Base-by-base conservation (phyloP, 768 basidiomycete species). In the Mrakia blollopis region DNA sequence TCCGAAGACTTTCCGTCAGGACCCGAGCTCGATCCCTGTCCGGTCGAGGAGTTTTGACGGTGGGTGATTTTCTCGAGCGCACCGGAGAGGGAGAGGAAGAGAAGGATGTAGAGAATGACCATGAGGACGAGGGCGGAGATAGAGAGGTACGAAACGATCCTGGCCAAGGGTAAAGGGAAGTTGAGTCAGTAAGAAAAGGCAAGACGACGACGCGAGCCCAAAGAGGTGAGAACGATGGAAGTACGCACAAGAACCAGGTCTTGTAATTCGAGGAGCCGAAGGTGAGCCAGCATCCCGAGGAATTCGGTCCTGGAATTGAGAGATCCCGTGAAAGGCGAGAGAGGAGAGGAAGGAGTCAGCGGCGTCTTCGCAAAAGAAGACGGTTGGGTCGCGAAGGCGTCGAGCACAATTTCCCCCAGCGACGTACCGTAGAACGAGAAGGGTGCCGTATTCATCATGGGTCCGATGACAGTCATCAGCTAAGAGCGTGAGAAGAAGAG, bases 71-170 rank as follows among this genome's bases (percentile, higher is more conserved):
- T n/a, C 21, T n/a, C 60, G 21, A 61, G 23, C 1, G 60, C 60
- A 9, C 60, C 60, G n/a, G 60, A 61, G n/a, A 61, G 60, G n/a
- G 60, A 61, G n/a, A 61, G 60, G 60, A 61, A 61, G 60, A 61
- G n/a, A 14, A 61, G 7, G 60, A n/a, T 32, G 60, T 61, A 61
- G n/a, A 61, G 60, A 16, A 61, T 9, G 60, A 16, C 10, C 60
- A 61, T 61, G n/a, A 61, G 14, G 1, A 16, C 7, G 13, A 61
- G 32, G 60, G 32, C 25, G 60, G 2, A 28, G 60, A 61, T 1
- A 14, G 32, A 61, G 60, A 61, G 60, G 60, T 9, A 61, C 10
- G 60, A n/a, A n/a, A 16, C 60, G 23, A 11, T 14, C 4, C 60
- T 61, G 60, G 50, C 14, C 21, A n/a, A 61, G 60, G 30, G n/a